Evolutionary conservation across 2,329 filamentous ascomycete species (phyloP), one percentile per base, ranked within the genome.

Genomic region (Arthrobotrys iridis): DNA sequence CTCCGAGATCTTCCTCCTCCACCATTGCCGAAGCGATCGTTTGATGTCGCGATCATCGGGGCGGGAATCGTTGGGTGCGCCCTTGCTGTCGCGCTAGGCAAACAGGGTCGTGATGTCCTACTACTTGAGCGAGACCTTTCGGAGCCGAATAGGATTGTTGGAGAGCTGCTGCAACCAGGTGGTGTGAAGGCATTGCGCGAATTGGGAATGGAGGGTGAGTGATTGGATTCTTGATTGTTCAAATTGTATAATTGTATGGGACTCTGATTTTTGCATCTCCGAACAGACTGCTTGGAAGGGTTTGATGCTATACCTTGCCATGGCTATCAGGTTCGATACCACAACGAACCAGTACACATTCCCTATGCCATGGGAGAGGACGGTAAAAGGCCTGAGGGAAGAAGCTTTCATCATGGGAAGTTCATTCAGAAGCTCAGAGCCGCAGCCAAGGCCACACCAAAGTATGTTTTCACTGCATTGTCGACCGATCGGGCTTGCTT

Each of bases 71-170:
- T 97, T 77, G 95, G 95, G 41, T 96, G 93, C 82, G 92, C 93
- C 18, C 85, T 93, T 20, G 94, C 95, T 15, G 91, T 90, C 77
- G 89, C 94, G 20, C 86, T 98, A 48, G 93, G 91, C 72, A 90
- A 91, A 79, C 95, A 98, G 84, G 93, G 93, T 63, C 89, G 95
- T 77, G 96, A 91, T 81, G 93, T 99, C 24, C 87, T 98, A 24
- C 85, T 99, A 59, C 88, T 99, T 58, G 95, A 99, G 84, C 88
- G 88, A 80, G 96, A 89, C 83, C 85, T 98, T 83, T 93, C 93
- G 83, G 91, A 98, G 84, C 95, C 95, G 18, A 91, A 98, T 84
- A 89, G 95, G 77, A 99, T 99, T 78, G 93, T 99, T 52, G 95
- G 95, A 79, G 95, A 99, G 84, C 84, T 99, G 77, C 85, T 99